Conservation (phyloP, 2,329 filamentous ascomycete genomes). For the Colletotrichum graminicola region DNA sequence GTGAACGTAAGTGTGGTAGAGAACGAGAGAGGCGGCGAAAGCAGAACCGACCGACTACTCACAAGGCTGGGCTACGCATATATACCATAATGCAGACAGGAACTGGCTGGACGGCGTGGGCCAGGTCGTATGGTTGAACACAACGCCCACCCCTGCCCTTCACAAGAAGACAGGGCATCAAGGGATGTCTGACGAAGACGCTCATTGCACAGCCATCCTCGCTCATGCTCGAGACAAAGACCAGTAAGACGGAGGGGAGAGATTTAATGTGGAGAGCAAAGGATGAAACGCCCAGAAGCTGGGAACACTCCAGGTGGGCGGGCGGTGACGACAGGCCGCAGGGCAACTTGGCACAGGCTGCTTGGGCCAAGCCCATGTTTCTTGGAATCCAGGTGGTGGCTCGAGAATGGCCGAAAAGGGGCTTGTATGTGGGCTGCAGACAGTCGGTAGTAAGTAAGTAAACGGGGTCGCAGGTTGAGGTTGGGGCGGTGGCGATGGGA, state of each 20-base stretch:
- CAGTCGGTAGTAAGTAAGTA: constrained; percentile 1
- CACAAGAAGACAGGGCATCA: constrained; percentile 11
- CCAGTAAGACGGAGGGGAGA: constrained; percentile 19
- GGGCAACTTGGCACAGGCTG: constrained; percentile 13
- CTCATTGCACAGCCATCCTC: constrained; percentile 21
- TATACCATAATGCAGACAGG: constrained; percentile 20
- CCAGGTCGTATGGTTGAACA: background rate
- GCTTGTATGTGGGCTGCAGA: constrained; percentile 10
- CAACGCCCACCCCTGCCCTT: background rate
- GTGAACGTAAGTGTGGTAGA: constrained; percentile 14
- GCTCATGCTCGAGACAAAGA: constrained; percentile 4
- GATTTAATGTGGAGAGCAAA: constrained; percentile 26
- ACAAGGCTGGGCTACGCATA: constrained; percentile 22
- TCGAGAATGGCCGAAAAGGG: constrained; percentile 16
- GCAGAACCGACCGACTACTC: constrained; percentile 1
- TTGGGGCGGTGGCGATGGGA: constrained; percentile 6
- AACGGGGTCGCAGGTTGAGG: background rate
- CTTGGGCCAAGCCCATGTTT: background rate
- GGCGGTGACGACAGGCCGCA: constrained; percentile 17
- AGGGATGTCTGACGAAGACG: constrained; percentile 14
- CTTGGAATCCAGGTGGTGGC: constrained; percentile 1
- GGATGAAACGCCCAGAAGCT: constrained; percentile 39
- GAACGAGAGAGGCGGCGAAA: constrained; percentile 14
- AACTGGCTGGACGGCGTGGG: background rate
- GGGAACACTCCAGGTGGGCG: constrained; percentile 19